A percentile compares a stretch with the other conserved stretches of the same genome.
These are phyloP conservation scores for Dendrobium catenatum DNA, from an alignment of 106 monocot species.

Conservation along the genomic window DNA sequence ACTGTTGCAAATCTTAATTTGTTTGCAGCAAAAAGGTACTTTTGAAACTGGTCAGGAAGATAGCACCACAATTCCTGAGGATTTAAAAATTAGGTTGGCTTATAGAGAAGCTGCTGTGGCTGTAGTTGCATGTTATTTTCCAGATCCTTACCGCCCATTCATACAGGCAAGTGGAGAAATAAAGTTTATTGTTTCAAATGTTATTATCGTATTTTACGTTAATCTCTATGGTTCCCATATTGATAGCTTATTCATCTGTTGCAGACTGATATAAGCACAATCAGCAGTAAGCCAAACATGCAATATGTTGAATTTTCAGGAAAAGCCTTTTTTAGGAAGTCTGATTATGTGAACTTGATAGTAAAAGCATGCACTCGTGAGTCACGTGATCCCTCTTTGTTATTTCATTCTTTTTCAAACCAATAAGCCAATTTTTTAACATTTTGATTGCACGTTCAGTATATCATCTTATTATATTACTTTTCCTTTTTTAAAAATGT, in stretches of 20 bases:
- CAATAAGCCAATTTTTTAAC: background rate
- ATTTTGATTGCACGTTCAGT: background rate
- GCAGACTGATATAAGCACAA: conserved; percentile 67
- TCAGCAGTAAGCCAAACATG: conserved; percentile 70
- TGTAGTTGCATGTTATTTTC: conserved; percentile 66
- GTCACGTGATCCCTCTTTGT: conserved; percentile 10
- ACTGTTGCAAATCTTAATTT: conserved; percentile 4
- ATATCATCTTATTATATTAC: background rate
- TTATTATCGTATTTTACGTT: background rate
- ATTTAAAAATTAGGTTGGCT: conserved; percentile 70
- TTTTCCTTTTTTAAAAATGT: background rate
- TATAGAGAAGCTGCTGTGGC: conserved; percentile 80
- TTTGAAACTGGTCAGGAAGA: conserved; percentile 90
- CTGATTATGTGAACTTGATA: conserved; percentile 66
- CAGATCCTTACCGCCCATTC: conserved; percentile 58
- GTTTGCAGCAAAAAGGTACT: conserved; percentile 83
- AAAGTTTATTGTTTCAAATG: background rate
- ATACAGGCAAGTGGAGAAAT: conserved; percentile 29
- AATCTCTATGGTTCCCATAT: background rate
- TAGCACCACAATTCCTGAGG: conserved; percentile 56
- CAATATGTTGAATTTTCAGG: conserved; percentile 66
- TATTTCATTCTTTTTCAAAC: background rate
- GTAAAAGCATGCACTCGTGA: conserved; percentile 80
- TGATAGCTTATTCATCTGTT: conserved; percentile 15
- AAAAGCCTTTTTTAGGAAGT: conserved; percentile 60